Percentiles rank a stretch among this genome's conserved stretches.
These are phyloP conservation scores for Xylaria sp. DNA, from an alignment of 2,329 filamentous ascomycete genomes.

Conservation along the genomic window DNA sequence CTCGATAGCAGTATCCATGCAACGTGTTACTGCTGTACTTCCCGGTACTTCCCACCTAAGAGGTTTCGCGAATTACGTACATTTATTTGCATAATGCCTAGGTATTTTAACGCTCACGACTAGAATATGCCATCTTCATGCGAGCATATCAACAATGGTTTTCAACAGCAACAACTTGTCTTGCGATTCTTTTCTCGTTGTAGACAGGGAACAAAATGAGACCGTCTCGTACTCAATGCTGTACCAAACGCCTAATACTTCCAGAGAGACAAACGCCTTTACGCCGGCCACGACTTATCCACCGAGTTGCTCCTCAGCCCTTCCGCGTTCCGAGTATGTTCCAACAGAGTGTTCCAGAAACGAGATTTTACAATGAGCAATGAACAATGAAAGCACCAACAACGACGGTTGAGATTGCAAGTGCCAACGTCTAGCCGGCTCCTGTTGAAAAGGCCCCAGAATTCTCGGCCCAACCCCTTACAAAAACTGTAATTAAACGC, in stretches of 20 bases:
- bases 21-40: too few relatives aligned
- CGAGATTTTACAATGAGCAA: conserved; percentile 34
- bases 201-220: conserved; percentile 10
- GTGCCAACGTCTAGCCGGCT: conserved; percentile 11
- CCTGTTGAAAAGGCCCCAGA: neutral
- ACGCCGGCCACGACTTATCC: conserved; percentile 30
- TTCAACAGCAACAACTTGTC: conserved; percentile 10
- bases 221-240: conserved; percentile 13
- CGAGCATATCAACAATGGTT: neutral
- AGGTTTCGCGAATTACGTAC: neutral
- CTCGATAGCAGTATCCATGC: too few relatives aligned
- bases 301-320: conserved; percentile 31
- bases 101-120: conserved; percentile 4
- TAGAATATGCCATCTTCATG: neutral
- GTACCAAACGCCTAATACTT: conserved; percentile 21
- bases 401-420: conserved; percentile 25
- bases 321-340: conserved; percentile 41
- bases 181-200: conserved; percentile 16
- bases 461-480: conserved; percentile 27
- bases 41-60: too few relatives aligned
- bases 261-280: conserved; percentile 27
- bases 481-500: conserved; percentile 32
- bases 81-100: neutral
- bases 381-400: conserved; percentile 19
- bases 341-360: conserved; percentile 35